Evolutionary conservation across 148 eudicot species (phyloP), one percentile per base, ranked within the genome.

Genomic region (Polygonum maritimum): DNA sequence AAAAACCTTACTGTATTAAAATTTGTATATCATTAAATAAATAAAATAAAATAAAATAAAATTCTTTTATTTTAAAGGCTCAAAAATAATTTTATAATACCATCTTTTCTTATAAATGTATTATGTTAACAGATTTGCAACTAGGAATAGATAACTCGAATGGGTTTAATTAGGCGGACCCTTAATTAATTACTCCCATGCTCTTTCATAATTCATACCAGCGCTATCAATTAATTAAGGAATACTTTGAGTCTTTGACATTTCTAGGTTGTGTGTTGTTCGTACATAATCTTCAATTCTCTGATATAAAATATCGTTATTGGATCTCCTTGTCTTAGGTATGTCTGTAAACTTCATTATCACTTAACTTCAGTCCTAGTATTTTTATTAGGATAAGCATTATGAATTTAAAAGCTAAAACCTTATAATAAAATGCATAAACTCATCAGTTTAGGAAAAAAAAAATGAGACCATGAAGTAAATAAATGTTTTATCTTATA

Each of bases 311-410:
- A 65, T 19, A 65, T 65, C 71, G 36, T 33, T 31, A 16, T 35
- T 14, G 71, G 71, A 65, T 65, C 16, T 65, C n/a, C n/a, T 65
- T 65, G 71, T 36, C 71, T 40, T 65, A 65, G 36, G 36, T 19
- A 65, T 65, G 41, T 65, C 44, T 65, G 31, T 26, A 26, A 26
- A 26, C 15, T 35, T 35, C 71, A 65, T 65, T 4, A 35, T 35
- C 44, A 65, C 71, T 65, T 65, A 26, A 22, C 31, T 26, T 26
- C 31, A 26, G 31, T 26, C 31, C 31, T 26, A 26, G 31, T 26
- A 0, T 26, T 26, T 26, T 26, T 26, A 26, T 26, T 26, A 26
- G 31, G 31, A 1, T 1, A 26, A 26, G 31, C 31, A 26, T 26
- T 26, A 26, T 26, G 31, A 26, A 26, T 26, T 26, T 26, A 26